phyloP scores from a whole-genome alignment of 768 basidiomycete genomes.

The Strobilomyces echinocephalus region DNA sequence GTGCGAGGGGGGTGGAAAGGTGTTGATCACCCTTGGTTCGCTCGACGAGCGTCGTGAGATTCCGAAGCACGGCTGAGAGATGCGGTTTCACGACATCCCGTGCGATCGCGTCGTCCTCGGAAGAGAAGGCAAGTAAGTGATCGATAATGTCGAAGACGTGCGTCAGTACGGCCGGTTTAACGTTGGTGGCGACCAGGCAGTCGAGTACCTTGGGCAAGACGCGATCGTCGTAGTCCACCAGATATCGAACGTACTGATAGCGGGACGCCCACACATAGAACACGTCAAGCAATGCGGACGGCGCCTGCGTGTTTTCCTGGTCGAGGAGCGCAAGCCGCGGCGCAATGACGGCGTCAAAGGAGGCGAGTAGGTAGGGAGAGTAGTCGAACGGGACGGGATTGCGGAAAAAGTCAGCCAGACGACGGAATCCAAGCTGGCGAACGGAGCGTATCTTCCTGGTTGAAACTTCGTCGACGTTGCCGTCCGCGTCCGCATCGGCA shows the following conservation, averaged over 20 bases:
- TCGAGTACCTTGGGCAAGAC: slow-evolving; percentile 75
- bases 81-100: slow-evolving; percentile 62
- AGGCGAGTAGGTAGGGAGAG: slow-evolving; percentile 56
- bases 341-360: slow-evolving; percentile 70
- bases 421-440: slow-evolving; percentile 79
- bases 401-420: slow-evolving; percentile 85
- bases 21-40: slow-evolving; percentile 47
- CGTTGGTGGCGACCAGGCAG: slow-evolving; percentile 76
- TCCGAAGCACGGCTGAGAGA: slow-evolving; percentile 63
- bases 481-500: slow-evolving; percentile 33
- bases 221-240: slow-evolving; percentile 64
- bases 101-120: slow-evolving; percentile 45
- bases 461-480: slow-evolving; percentile 27
- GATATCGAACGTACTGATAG: slow-evolving; percentile 50
- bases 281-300: slow-evolving; percentile 83
- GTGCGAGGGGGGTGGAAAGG: slow-evolving; percentile 60
- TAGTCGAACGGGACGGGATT: slow-evolving; percentile 72
- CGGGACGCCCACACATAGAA: slow-evolving; percentile 72
- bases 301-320: slow-evolving; percentile 86
- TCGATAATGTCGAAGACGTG: slow-evolving; percentile 86
- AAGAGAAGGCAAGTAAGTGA: slow-evolving; percentile 53
- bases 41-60: slow-evolving; percentile 66
- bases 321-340: slow-evolving; percentile 75
- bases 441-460: slow-evolving; percentile 52
- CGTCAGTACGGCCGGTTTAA: slow-evolving; percentile 79